Base-by-base conservation (phyloP, 768 basidiomycete species). In the Neoboletus magnificus region DNA sequence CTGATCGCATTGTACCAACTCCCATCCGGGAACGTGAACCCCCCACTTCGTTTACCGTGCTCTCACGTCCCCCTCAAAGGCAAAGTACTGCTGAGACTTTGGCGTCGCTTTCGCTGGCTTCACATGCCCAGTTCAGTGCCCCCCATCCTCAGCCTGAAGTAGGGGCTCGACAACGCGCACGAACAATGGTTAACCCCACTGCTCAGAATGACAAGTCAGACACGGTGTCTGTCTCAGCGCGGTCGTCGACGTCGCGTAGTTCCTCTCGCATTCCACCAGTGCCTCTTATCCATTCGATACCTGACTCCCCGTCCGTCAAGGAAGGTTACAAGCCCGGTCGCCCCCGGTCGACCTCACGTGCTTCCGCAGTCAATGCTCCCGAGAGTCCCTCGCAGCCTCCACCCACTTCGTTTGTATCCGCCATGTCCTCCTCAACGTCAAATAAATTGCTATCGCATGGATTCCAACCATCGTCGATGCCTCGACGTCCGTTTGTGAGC, bases 41-140 rank as follows among this genome's bases (percentile, higher is more conserved):
- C 5, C 77, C 77, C 11, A 78, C 82, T 8, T 74, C 83, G 27
- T 86, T 86, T 62, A 82, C 81, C 55, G 85, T 86, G 44, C 83
- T 81, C 2, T 85, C 84, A 20, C 71, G 85, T 22, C 84, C 84
- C 22, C 72, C 76, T 46, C 66, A 80, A 29, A 65, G 67, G 48
- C 74, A 62, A 9, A 72, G 69, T 15, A 60, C 44, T 1, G 49
- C 45, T 8, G 71, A 66, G 20, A 51, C 54, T 10, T 56, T 49
- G 9, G 5, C 23, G 2, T 60, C 60, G 12, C 37, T 56, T 25
- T 60, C 70, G 8, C 42, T 58, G 0, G n/a, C 36, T 10, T 57
- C 58, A 12, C 58, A 60, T 43, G n/a, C 39, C 1, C 44, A 32
- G 18, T 27, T 39, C 16, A 42, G n/a, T 20, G 20, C 41, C 15